Evolutionary conservation across 345 rosid genomes (phyloP).

Genomic region (Kernera saxatilis): DNA sequence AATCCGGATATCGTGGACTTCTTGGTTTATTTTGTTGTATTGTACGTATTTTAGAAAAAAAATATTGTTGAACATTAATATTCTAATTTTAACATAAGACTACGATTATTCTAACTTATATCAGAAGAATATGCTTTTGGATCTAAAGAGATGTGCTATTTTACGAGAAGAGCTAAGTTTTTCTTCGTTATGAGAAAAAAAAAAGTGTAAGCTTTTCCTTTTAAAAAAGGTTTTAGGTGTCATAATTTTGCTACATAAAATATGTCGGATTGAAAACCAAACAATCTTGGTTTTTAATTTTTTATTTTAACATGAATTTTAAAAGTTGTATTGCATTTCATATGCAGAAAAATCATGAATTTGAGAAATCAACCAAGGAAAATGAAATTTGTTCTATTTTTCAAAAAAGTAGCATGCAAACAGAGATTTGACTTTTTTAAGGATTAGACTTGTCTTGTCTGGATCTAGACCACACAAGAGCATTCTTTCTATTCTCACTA

Average conservation of each 20-base stretch:
- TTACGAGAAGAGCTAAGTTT: not conserved
- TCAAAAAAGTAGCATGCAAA: not conserved
- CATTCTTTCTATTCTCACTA: not conserved
- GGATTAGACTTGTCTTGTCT: not conserved
- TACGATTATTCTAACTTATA: not conserved
- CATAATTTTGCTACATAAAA: not conserved
- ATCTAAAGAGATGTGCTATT: not conserved
- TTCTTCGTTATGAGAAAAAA: not conserved
- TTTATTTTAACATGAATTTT: no score
- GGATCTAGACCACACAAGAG: not conserved
- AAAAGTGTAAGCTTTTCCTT: not conserved
- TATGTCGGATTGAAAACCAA: not conserved
- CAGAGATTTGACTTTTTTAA: not conserved
- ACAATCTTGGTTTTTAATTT: no score
- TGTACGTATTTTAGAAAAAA: not conserved
- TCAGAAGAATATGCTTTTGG: constrained; percentile 24
- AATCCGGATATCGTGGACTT: constrained; percentile 13
- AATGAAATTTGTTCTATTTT: not conserved
- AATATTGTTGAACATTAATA: not conserved
- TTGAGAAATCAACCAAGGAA: no score
- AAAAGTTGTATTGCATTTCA: no score
- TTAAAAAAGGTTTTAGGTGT: not conserved
- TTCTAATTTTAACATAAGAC: not conserved
- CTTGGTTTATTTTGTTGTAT: not conserved
- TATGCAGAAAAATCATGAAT: no score